Evolutionary conservation across 148 eudicot genomes (phyloP).

Genomic region (Rhododendron griersonianum): DNA sequence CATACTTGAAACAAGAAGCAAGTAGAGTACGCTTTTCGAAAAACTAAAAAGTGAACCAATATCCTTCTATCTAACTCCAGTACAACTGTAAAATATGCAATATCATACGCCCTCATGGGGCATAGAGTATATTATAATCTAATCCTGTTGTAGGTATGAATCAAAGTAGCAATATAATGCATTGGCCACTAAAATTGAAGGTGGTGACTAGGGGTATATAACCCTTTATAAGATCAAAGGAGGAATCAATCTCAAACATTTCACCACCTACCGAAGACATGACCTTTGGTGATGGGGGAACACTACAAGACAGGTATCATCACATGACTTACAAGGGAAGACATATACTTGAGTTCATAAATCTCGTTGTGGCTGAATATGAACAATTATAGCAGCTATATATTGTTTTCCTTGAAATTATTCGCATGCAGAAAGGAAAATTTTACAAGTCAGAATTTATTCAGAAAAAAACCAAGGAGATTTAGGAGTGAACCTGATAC

Average conservation of each 20-base stretch:
- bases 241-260: neutral
- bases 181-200: neutral
- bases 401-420: neutral
- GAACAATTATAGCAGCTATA: neutral
- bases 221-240: neutral
- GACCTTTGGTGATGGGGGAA: neutral
- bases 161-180: neutral
- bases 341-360: neutral
- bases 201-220: neutral
- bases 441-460: neutral
- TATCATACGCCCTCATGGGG: neutral
- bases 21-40: neutral
- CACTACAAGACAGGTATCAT: neutral
- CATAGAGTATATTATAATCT: neutral
- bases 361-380: neutral
- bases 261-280: neutral
- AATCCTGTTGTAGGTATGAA: neutral
- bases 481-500: constrained; percentile 47
- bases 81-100: neutral
- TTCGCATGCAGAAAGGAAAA: neutral
- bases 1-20: neutral
- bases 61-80: neutral
- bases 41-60: neutral
- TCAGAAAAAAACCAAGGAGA: neutral
- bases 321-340: neutral